Evolutionary conservation across 73 alveolate genomes (phyloP).

Genomic region (Stentor roeselii): DNA sequence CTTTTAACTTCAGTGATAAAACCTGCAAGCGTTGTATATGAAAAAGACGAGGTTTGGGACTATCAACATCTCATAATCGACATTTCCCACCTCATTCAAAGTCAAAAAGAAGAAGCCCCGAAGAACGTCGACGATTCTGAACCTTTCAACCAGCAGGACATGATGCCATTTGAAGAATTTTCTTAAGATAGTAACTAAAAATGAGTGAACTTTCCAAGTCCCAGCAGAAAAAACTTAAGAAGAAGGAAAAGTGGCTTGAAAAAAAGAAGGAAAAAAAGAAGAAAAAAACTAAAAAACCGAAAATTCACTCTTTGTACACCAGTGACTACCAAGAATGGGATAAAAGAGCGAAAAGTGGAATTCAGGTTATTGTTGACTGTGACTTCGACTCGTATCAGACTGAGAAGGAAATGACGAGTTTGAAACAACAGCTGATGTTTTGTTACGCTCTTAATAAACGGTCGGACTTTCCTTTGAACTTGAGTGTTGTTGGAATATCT

Average conservation of each 20-base stretch:
- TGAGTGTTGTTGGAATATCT: conserved; percentile 60
- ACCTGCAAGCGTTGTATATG: background rate
- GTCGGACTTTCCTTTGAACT: conserved; percentile 68
- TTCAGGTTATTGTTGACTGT: conserved; percentile 78
- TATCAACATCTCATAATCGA: conserved; percentile 4
- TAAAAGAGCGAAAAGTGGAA: background rate
- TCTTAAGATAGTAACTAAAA: too few species aligned
- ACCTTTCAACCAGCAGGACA: background rate
- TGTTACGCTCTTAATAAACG: conserved; percentile 69
- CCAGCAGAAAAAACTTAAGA: conserved; percentile 54
- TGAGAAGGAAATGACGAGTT: conserved; percentile 67
- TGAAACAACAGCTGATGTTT: conserved; percentile 69
- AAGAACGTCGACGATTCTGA: background rate
- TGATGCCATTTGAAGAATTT: background rate
- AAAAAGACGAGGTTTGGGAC: conserved; percentile 11
- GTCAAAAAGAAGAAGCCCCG: background rate
- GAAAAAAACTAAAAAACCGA: conserved; percentile 42
- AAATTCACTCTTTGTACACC: background rate
- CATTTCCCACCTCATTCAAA: background rate
- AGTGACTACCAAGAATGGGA: conserved; percentile 21
- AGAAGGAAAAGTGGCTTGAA: conserved; percentile 32
- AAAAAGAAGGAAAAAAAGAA: conserved; percentile 42
- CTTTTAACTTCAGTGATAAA: conserved; percentile 6
- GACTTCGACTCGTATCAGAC: conserved; percentile 78
- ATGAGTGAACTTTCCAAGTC: conserved; percentile 43